Percentiles rank a stretch among this genome's conserved stretches.
phyloP scores from a whole-genome alignment of 1,284 basidiomycete species.

The Neonothopanus nambi region DNA sequence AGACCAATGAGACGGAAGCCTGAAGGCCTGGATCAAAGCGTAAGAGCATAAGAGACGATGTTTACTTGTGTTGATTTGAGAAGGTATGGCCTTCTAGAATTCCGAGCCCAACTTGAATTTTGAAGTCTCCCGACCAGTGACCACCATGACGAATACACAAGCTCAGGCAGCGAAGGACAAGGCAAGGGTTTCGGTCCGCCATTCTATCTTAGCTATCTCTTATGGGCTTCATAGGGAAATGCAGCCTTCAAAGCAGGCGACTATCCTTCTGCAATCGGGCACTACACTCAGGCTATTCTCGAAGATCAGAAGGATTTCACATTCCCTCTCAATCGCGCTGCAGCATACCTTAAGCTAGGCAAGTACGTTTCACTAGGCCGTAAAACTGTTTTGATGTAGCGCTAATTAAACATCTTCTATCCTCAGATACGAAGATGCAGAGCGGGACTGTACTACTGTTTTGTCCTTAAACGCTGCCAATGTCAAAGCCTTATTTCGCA shows the following conservation, averaged over 20 bases:
- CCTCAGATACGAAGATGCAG: conserved; percentile 68
- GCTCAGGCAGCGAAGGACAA: conserved; percentile 26
- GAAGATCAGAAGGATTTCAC: conserved; percentile 65
- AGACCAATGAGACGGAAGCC: too few relatives aligned
- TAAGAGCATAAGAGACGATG: too few relatives aligned
- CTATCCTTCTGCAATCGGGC: conserved; percentile 48
- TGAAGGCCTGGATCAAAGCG: too few relatives aligned
- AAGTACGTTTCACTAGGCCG: conserved; percentile 59
- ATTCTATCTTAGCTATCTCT: background rate
- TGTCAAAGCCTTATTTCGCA: conserved; percentile 71
- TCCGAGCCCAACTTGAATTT: too few relatives aligned
- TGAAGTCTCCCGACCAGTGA: too few relatives aligned
- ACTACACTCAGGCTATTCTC: conserved; percentile 74
- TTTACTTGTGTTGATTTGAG: too few relatives aligned
- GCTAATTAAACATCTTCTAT: background rate
- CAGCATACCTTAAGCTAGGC: conserved; percentile 82
- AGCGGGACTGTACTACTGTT: conserved; percentile 67
- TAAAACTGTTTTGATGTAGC: conserved; percentile 11
- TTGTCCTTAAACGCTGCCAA: conserved; percentile 54
- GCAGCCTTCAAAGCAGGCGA: conserved; percentile 45
- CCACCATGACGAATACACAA: too few relatives aligned
- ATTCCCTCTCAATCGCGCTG: conserved; percentile 76
- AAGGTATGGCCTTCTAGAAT: too few relatives aligned
- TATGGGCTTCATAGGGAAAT: conserved; percentile 37
- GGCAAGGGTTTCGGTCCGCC: conserved; percentile 14